Conservation (phyloP, 495 filamentous ascomycete species). For the Neurospora tetraspora region DNA sequence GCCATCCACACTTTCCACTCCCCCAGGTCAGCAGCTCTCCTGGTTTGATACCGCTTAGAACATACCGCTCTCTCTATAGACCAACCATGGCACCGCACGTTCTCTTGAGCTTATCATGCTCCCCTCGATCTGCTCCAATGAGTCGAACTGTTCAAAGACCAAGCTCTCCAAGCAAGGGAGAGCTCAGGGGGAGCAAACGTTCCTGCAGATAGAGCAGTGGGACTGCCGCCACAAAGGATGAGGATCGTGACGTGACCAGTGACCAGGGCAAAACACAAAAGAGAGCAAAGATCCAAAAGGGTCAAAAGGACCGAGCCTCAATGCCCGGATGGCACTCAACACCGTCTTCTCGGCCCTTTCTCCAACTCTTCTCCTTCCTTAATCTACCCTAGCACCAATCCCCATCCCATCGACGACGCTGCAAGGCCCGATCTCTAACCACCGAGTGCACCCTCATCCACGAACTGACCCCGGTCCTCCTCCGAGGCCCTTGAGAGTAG, state of each 20-base stretch:
- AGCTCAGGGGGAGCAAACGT: neutral
- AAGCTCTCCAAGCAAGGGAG: neutral
- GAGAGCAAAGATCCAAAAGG: neutral
- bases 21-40: neutral
- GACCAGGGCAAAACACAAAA: neutral
- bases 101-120: neutral
- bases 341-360: neutral
- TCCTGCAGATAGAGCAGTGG: neutral
- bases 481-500: neutral
- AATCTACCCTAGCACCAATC: neutral
- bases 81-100: neutral
- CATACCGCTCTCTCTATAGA: neutral
- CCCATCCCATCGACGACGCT: neutral
- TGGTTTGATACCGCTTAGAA: neutral
- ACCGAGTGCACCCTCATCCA: neutral
- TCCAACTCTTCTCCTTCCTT: neutral
- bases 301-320: neutral
- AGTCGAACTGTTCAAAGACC: neutral
- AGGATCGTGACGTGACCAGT: neutral
- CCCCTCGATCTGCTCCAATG: neutral
- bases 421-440: neutral
- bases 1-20: neutral
- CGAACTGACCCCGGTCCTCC: neutral
- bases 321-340: neutral
- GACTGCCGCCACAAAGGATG: neutral